Percentiles rank a stretch among this genome's conserved stretches.
Conservation (phyloP, 1,284 basidiomycete species). For the Ustilago trichophora region DNA sequence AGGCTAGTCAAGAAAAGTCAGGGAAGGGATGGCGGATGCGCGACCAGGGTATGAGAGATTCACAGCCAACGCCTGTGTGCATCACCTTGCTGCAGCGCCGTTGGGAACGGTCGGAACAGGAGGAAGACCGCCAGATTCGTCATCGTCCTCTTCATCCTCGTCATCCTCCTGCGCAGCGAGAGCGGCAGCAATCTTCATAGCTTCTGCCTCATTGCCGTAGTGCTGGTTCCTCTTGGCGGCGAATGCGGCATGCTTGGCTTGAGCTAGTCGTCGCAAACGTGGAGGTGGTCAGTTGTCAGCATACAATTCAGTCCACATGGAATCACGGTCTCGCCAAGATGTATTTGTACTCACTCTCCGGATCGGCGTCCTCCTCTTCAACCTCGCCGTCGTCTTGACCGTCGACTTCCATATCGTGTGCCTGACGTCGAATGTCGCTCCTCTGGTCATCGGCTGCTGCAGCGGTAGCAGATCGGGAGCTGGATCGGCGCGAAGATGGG, state of each 20-base stretch:
- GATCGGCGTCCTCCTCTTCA: constrained; percentile 55
- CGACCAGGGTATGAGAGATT: neutral
- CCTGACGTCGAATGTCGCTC: constrained; percentile 46
- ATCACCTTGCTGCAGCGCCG: constrained; percentile 24
- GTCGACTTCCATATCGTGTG: constrained; percentile 43
- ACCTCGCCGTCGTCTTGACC: constrained; percentile 36
- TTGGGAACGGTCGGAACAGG: constrained; percentile 21
- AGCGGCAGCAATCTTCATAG: constrained; percentile 59
- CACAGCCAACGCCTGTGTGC: neutral
- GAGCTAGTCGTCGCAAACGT: constrained; percentile 7
- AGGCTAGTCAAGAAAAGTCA: neutral
- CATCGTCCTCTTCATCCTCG: constrained; percentile 57
- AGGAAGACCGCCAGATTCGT: constrained; percentile 15
- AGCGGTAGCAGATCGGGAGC: constrained; percentile 42
- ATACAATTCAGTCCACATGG: too few relatives aligned
- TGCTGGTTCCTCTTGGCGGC: constrained; percentile 62
- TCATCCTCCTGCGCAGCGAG: constrained; percentile 59
- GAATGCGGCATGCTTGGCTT: constrained; percentile 61
- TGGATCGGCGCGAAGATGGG: constrained; percentile 48
- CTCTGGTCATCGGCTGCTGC: constrained; percentile 41
- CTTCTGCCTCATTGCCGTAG: constrained; percentile 65
- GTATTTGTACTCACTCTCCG: constrained; percentile 53
- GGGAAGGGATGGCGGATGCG: neutral
- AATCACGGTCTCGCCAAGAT: too few relatives aligned
- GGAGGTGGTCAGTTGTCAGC: neutral